phyloP scores from a whole-genome alignment of 192 early-diverging fungal genomes.

The Gorgonomyces haynaldii region DNA sequence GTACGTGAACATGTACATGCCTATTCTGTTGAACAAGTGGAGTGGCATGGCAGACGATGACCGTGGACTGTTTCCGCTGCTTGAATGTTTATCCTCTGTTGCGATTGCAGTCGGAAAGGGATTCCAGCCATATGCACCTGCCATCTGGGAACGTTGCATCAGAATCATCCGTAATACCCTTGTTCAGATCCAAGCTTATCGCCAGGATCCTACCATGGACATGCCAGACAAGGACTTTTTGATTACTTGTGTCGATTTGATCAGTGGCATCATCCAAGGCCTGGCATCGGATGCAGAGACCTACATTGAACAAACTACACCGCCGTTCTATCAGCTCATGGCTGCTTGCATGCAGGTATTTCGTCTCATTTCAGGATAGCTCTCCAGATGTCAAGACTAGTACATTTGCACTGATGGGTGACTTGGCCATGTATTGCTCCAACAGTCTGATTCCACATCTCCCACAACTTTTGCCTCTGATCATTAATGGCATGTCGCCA shows the following conservation, averaged over 20 bases:
- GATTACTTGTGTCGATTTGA: slow-evolving; percentile 89
- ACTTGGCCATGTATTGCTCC: slow-evolving; percentile 88
- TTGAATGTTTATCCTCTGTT: slow-evolving; percentile 86
- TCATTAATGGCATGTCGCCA: slow-evolving; percentile 72
- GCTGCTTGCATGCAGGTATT: slow-evolving; percentile 70
- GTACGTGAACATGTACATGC: slow-evolving; percentile 78
- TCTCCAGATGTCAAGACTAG: slow-evolving; percentile 81
- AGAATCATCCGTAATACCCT: slow-evolving; percentile 75
- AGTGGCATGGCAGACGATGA: slow-evolving; percentile 66
- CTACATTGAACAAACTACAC: slow-evolving; percentile 53
- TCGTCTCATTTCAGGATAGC: slow-evolving; percentile 24
- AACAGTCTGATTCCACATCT: slow-evolving; percentile 67
- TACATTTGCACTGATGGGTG: slow-evolving; percentile 91
- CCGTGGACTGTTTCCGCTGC: slow-evolving; percentile 85
- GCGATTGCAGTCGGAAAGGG: slow-evolving; percentile 74
- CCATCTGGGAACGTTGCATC: slow-evolving; percentile 83
- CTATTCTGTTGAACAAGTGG: slow-evolving; percentile 80
- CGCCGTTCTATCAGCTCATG: slow-evolving; percentile 61
- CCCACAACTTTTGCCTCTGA: slow-evolving; percentile 26
- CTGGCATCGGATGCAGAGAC: slow-evolving; percentile 63
- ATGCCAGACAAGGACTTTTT: slow-evolving; percentile 92
- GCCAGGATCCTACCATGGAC: slow-evolving; percentile 21
- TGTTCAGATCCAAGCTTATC: slow-evolving; percentile 27
- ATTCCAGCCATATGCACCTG: slow-evolving; percentile 73
- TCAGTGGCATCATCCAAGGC: slow-evolving; percentile 89